Evolutionary conservation across 306 rosid species (phyloP), one percentile per base, ranked within the genome.

Genomic region (Lathyrus aphaca): DNA sequence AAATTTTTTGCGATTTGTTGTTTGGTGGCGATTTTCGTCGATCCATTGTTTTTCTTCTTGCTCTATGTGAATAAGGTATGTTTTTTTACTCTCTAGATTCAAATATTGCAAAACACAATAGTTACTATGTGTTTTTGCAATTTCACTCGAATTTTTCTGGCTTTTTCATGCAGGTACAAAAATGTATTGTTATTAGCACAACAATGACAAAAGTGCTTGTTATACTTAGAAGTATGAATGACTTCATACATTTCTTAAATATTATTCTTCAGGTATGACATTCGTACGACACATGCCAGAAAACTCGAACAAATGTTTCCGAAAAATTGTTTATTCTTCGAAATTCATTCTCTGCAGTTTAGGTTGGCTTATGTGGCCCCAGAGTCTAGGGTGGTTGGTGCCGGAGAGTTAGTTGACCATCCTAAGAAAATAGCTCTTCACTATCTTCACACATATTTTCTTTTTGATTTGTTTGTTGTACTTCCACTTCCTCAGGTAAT

Each of bases 291-390:
- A 29, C 6, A 5, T 29, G 32, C 6, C 32, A 5, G 32, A 29
- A 29, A 29, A 29, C 32, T 3, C 32, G 32, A 29, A 29, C 32
- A 29, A 29, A 29, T 29, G 32, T 3, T 29, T 4, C 32, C 2
- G 27, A 29, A 29, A 29, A 29, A 29, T 29, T 3, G 32, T 29
- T 29, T 30, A 76, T 65, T 53, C 27, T 71, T 74, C 27, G 5
- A 30, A 32, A 38, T 62, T 80, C 17, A 18, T 57, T 71, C 25
- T 73, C 64, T 66, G 64, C 93, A 92, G 98, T 92, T 89, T 82
- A 86, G 91, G 87, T 68, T 92, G 88, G 98, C 98, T 53, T 92
- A 82, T 74, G 96, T 92, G 75, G 92, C 89, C 59, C 96, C 96
- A 1, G 98, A 92, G 79, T 76, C 98, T 6, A 77, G 70, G 66